Evolutionary conservation across 176 grass and related monocot species (phyloP), one percentile per base, ranked within the genome.

Genomic region (Paspalum notatum): DNA sequence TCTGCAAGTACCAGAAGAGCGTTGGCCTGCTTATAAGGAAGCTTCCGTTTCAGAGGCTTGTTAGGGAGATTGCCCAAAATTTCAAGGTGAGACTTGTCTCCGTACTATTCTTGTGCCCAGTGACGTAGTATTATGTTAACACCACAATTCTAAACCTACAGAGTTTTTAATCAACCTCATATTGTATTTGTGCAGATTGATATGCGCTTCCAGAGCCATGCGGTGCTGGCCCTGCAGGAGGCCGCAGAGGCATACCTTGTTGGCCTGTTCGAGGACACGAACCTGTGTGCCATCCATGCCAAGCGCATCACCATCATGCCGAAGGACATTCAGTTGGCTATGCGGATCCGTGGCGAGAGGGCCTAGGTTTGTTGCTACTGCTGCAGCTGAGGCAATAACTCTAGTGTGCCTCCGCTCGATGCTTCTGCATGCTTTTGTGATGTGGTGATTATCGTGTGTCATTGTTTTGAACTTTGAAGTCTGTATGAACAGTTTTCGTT

Each of bases 191-290:
- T 86, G 90, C 86, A 91, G 90, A 91, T 83, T 52, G 90, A 91
- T 75, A 86, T 91, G 20, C 90, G 90, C 27, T 91, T 91, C 86
- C 90, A 91, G 78, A 91, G 90, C 78, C 90, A 91, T 26, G 90
- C 89, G 0, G 85, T 91, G 66, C 89, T 91, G 67, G 89, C 89
- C 15, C 66, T 91, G 66, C 89, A 91, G 79, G 90, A 91, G 78
- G 86, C 90, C 9, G 90, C 90, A 3, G 90, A 91, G 63, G 90
- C 90, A 0, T 91, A 91, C 65, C 69, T 89, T 26, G 86, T 91
- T n/a, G 90, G 90, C 75, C 83, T 91, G 40, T 91, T 91, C 4
- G 90, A 91, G 90, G 90, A 91, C 82, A 91, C 90, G n/a, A 91
- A 91, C 49, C 74, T 91, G 41, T 91, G 89, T 4, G 85, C 89